These are phyloP conservation scores for Hibiscus tridactylites DNA, from an alignment of 345 rosid species.

Conservation along the genomic window DNA sequence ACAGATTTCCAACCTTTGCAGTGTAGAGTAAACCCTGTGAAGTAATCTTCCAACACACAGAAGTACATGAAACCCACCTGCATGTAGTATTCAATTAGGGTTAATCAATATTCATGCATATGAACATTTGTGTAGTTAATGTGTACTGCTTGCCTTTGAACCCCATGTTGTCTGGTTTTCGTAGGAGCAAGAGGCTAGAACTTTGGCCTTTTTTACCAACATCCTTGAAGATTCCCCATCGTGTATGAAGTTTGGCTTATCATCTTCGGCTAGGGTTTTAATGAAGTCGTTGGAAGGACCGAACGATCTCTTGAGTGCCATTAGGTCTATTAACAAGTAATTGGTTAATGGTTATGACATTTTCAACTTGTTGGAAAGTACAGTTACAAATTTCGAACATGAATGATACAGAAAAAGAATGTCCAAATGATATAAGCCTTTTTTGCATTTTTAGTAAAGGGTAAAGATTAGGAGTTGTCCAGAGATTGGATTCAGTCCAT, in stretches of 20 bases:
- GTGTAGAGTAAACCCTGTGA: constrained; percentile 28
- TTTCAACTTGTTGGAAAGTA: too few relatives aligned
- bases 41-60: constrained; percentile 34
- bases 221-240: constrained; percentile 1
- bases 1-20: constrained; percentile 36
- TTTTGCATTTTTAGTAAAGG: too few relatives aligned
- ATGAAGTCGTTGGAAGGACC: constrained; percentile 32
- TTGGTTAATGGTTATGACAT: not conserved
- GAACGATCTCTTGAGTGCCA: constrained; percentile 9
- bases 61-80: constrained; percentile 37
- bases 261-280: constrained; percentile 5
- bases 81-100: not conserved
- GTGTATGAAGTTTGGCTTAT: not conserved
- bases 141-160: constrained; percentile 18
- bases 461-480: too few relatives aligned
- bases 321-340: not conserved
- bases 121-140: not conserved
- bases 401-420: too few relatives aligned
- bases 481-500: too few relatives aligned
- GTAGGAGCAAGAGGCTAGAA: constrained; percentile 27
- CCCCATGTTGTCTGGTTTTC: constrained; percentile 37
- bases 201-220: constrained; percentile 10
- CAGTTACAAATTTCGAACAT: too few relatives aligned
- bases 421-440: too few relatives aligned
- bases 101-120: too few relatives aligned